Conservation (phyloP, 1,139 yeast genomes). For the Blastobotrys illinoisensis region DNA sequence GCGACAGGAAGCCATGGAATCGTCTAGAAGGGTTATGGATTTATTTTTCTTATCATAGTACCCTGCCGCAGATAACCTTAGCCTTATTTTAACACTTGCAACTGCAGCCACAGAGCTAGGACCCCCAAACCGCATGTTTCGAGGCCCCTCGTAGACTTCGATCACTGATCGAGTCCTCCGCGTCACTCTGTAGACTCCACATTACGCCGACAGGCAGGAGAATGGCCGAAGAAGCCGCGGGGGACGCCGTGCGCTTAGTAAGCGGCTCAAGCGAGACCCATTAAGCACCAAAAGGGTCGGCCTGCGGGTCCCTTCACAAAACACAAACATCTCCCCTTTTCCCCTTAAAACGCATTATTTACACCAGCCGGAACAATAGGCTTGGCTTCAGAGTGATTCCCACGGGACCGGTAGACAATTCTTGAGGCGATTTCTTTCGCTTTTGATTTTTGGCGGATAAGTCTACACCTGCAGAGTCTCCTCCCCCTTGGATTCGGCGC, state of each 20-base stretch:
- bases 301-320: neutral
- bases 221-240: too few species aligned
- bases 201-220: too few species aligned
- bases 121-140: neutral
- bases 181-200: too few species aligned
- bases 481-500: neutral
- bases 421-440: neutral
- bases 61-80: too few species aligned
- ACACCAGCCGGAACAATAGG: neutral
- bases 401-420: neutral
- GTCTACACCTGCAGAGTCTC: neutral
- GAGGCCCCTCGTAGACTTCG: neutral
- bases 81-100: too few species aligned
- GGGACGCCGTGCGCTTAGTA: neutral
- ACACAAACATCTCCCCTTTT: neutral
- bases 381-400: neutral
- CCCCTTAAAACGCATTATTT: neutral
- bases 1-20: neutral
- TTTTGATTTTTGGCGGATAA: neutral
- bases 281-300: neutral
- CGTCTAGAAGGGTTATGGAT: neutral
- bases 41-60: too few species aligned
- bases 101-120: neutral
- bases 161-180: too few species aligned
- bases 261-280: neutral